Evolutionary conservation across 2,329 filamentous ascomycete species (phyloP).

Genomic region (Fusarium sp.): DNA sequence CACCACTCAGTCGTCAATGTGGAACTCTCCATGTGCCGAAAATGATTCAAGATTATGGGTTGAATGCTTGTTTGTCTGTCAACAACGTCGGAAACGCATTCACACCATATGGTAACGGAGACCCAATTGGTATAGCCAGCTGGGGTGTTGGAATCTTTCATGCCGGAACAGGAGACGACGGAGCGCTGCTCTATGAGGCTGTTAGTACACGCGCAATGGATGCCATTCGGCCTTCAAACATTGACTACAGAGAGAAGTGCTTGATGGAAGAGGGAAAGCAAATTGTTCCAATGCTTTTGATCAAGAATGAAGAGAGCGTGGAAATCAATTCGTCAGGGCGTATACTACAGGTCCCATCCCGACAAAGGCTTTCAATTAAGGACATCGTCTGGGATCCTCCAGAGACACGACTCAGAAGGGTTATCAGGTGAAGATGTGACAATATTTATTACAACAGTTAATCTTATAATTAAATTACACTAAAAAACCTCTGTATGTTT

Average conservation of each 20-base stretch:
- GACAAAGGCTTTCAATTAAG: conserved; percentile 8
- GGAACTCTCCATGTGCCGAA: conserved; percentile 21
- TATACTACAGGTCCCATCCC: neutral
- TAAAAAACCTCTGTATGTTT: neutral
- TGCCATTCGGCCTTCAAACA: neutral
- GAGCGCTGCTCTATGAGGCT: conserved; percentile 3
- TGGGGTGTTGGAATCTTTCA: conserved; percentile 16
- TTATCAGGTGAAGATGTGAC: neutral
- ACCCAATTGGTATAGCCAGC: conserved; percentile 12
- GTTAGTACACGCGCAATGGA: conserved; percentile 16
- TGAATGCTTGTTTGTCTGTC: conserved; percentile 2
- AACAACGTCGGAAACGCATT: conserved; percentile 20
- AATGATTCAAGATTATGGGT: conserved; percentile 5
- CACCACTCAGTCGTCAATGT: conserved; percentile 14
- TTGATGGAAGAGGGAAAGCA: neutral
- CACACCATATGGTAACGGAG: conserved; percentile 8
- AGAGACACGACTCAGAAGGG: neutral
- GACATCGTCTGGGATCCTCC: conserved; percentile 23
- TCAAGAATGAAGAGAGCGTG: neutral
- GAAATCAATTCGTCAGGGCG: neutral
- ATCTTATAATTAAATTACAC: neutral
- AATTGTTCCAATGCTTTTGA: conserved; percentile 4
- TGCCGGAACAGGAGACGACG: conserved; percentile 9
- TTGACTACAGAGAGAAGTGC: fast-evolving
- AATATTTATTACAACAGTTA: neutral